Base-by-base conservation (phyloP, 345 rosid genomes). In the Pistacia atlantica region DNA sequence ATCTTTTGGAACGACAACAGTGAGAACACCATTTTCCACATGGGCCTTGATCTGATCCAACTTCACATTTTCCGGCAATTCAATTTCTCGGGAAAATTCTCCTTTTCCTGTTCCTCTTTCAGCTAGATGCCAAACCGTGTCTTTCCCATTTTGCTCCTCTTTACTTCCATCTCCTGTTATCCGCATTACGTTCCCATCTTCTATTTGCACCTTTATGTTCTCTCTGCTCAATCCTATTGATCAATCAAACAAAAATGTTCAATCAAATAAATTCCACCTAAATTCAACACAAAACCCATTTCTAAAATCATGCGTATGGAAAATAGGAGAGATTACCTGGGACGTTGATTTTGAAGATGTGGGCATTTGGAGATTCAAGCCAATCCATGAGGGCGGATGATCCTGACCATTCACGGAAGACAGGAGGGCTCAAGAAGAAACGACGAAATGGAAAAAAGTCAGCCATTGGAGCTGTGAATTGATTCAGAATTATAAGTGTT, bases 341-440 rank as follows among this genome's bases (percentile, higher is more conserved):
- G 51, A 95, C 98, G 76, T 91, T 91, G 89, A 91, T 57, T 79
- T 92, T 95, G 83, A 95, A 87, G 86, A 84, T 78, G 82, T 92
- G 97, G 77, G 89, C 72, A 28, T 68, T 74, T 4, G 97, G 83
- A 35, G 95, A 80, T 89, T 92, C 97, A 22, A 91, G n/a, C n/a
- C 98, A 92, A 79, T 95, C n/a, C 87, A 94, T 80, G 73, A 86
- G 87, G 76, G 90, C 93, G 13, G 87, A 65, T 20, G 94, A 86
- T 65, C 88, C 89, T 2, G 88, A 86, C 87, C 83, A 85, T 17
- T 86, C 86, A 7, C 79, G 83, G 66, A 65, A 81, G 0, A 83
- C 2, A 3, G 86, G 80, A 46, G 82, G 94, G 78, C 80, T 81
- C 81, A 71, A 91, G n/a, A n/a, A 83, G 20, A 86, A 62, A 12